These are phyloP conservation scores for Podospora didyma DNA, from an alignment of 495 filamentous ascomycete genomes.

Conservation along the genomic window DNA sequence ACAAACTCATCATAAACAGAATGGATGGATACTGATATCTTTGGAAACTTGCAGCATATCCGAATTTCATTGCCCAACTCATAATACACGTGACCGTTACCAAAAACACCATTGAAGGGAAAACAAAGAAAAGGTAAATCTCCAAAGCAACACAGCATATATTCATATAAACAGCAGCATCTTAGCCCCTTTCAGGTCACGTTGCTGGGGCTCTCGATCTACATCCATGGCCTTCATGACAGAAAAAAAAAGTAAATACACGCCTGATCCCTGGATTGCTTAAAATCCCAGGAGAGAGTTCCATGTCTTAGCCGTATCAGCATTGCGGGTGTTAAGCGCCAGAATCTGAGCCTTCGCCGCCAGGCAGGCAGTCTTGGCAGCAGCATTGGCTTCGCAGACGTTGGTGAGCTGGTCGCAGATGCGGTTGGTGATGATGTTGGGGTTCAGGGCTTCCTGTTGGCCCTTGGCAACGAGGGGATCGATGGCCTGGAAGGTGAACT, in stretches of 20 bases:
- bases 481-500: slow-evolving; percentile 52
- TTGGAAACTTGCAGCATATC: too few species aligned
- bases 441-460: slow-evolving; percentile 53
- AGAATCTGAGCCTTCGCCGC: slow-evolving; percentile 39
- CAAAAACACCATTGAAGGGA: too few species aligned
- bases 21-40: too few species aligned
- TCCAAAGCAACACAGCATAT: too few species aligned
- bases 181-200: too few species aligned
- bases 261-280: not conserved
- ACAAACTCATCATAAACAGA: too few species aligned
- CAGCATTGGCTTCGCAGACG: slow-evolving; percentile 53
- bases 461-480: slow-evolving; percentile 45
- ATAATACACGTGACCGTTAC: too few species aligned
- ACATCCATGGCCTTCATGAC: not conserved
- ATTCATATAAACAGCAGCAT: too few species aligned
- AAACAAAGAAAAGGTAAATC: too few species aligned
- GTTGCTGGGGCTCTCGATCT: too few species aligned
- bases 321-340: slow-evolving; percentile 36
- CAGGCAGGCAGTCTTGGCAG: slow-evolving; percentile 44
- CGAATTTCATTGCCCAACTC: too few species aligned
- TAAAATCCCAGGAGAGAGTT: slow-evolving; percentile 40
- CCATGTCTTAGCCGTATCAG: slow-evolving; percentile 38
- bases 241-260: not conserved
- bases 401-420: slow-evolving; percentile 58
- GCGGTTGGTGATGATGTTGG: slow-evolving; percentile 63